These are phyloP conservation scores for Erodium trifolium DNA, from an alignment of 441 rosid species.

Conservation along the genomic window DNA sequence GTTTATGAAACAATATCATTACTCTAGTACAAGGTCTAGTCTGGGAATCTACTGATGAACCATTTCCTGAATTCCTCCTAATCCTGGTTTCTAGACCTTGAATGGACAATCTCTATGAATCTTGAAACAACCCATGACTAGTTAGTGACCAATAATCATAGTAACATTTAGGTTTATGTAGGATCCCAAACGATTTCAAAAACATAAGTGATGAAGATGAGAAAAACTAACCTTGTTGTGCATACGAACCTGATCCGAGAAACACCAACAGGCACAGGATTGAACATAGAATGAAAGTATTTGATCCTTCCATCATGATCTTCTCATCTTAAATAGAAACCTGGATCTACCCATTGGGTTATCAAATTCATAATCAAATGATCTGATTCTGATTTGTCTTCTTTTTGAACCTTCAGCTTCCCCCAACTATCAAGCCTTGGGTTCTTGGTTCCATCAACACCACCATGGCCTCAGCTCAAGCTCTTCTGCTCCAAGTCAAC, in stretches of 20 bases:
- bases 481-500: slow-evolving; percentile 7
- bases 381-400: not conserved
- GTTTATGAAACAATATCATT: not conserved
- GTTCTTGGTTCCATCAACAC: too few species aligned
- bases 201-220: not conserved
- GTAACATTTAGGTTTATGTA: not conserved
- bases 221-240: slow-evolving; percentile 40
- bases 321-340: slow-evolving; percentile 35
- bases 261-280: slow-evolving; percentile 29
- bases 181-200: not conserved
- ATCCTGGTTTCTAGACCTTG: slow-evolving; percentile 11
- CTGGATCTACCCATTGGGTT: slow-evolving; percentile 29
- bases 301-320: slow-evolving; percentile 41
- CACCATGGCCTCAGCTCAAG: too few species aligned
- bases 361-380: slow-evolving; percentile 28
- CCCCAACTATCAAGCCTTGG: too few species aligned
- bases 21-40: not conserved
- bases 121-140: too few species aligned
- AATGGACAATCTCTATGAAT: too few species aligned
- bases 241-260: slow-evolving; percentile 27
- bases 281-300: slow-evolving; percentile 21
- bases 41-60: not conserved
- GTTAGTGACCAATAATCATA: not conserved
- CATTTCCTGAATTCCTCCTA: not conserved
- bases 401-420: too few species aligned